These are phyloP conservation scores for Suillus spraguei DNA, from an alignment of 768 basidiomycete species.

Conservation along the genomic window DNA sequence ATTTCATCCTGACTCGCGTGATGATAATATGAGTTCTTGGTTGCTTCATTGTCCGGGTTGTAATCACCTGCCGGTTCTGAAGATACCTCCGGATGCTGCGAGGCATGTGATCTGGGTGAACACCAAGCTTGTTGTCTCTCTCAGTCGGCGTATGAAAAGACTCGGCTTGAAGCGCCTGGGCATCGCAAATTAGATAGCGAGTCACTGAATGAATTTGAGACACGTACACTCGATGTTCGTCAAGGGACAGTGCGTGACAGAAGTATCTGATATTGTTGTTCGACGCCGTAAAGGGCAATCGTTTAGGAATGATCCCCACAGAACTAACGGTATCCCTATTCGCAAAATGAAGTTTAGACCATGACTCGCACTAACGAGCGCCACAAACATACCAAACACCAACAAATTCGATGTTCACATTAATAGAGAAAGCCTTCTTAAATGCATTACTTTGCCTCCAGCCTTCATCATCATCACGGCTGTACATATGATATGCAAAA, in stretches of 20 bases:
- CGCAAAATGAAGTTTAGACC: slow-evolving; percentile 11
- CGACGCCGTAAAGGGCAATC: slow-evolving; percentile 65
- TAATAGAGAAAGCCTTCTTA: slow-evolving; percentile 76
- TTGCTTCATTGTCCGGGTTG: slow-evolving; percentile 5
- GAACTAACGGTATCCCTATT: slow-evolving; percentile 72
- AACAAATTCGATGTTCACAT: slow-evolving; percentile 71
- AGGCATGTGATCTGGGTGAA: slow-evolving; percentile 54
- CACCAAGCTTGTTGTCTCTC: slow-evolving; percentile 43
- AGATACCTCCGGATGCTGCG: slow-evolving; percentile 29
- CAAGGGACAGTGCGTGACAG: slow-evolving; percentile 71
- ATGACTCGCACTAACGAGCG: neutral
- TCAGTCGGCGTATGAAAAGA: slow-evolving; percentile 43
- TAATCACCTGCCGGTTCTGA: neutral
- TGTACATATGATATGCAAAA: slow-evolving; percentile 72
- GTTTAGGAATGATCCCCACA: slow-evolving; percentile 64
- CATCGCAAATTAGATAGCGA: slow-evolving; percentile 42
- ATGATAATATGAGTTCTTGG: slow-evolving; percentile 11
- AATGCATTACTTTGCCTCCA: slow-evolving; percentile 69
- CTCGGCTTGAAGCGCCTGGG: slow-evolving; percentile 35
- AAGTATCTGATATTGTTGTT: slow-evolving; percentile 65
- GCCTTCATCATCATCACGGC: slow-evolving; percentile 53
- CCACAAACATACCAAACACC: slow-evolving; percentile 65
- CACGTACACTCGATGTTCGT: slow-evolving; percentile 59
- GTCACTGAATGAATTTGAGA: too few relatives aligned
- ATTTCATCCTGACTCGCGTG: slow-evolving; percentile 35